Evolutionary conservation across 108 stramenopile species (phyloP).

Genomic region (Nannochloropsis salina): DNA sequence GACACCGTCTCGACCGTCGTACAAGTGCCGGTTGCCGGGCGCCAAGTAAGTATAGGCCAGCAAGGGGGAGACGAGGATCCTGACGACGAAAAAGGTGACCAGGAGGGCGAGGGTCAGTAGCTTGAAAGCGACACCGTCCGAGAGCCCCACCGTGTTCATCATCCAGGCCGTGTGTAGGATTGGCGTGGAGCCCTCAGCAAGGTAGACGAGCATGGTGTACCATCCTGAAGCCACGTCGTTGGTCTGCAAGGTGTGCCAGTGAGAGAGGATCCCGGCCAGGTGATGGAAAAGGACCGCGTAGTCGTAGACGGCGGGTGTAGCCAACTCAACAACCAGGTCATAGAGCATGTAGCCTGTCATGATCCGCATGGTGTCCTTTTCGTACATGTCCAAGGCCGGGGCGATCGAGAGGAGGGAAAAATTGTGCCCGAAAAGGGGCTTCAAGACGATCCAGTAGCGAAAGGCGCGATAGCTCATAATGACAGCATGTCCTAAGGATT

Average conservation of each 20-base stretch:
- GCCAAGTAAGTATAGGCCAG: background rate
- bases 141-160: constrained; percentile 6
- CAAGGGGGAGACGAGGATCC: background rate
- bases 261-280: background rate
- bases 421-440: background rate
- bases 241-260: constrained; percentile 7
- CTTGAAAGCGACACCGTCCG: constrained; percentile 6
- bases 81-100: background rate
- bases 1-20: background rate
- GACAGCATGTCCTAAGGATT: background rate
- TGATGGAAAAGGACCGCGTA: background rate
- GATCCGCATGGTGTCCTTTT: constrained; percentile 11
- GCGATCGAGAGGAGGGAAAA: background rate
- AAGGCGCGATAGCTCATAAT: constrained; percentile 7
- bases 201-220: background rate
- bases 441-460: background rate
- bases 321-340: background rate
- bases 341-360: background rate
- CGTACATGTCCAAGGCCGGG: background rate
- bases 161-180: constrained; percentile 9
- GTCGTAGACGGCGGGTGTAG: constrained; percentile 3
- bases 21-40: background rate
- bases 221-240: background rate
- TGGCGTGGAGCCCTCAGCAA: background rate
- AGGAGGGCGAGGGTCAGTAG: background rate